phyloP scores from a whole-genome alignment of 768 basidiomycete genomes.

The Pulveroboletus sp. region DNA sequence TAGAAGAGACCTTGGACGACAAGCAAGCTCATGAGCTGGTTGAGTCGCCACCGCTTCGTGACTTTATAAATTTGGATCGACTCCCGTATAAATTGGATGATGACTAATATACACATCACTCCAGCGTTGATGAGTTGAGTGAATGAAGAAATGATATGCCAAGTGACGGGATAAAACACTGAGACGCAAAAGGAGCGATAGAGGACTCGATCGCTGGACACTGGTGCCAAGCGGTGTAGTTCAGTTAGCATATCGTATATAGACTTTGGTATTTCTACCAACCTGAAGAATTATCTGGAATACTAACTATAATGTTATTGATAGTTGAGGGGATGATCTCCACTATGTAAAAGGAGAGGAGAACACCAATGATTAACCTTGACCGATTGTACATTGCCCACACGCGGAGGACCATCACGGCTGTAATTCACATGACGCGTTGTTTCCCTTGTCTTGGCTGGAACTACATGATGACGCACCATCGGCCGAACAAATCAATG shows the following conservation, averaged over 20 bases:
- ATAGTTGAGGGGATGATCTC: too few species aligned
- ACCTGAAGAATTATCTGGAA: not conserved
- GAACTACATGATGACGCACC: not conserved
- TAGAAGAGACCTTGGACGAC: not conserved
- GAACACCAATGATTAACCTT: not conserved
- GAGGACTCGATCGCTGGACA: not conserved
- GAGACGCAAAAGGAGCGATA: not conserved
- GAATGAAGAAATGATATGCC: not conserved
- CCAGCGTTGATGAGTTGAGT: too few species aligned
- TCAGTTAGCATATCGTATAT: not conserved
- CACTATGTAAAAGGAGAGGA: not conserved
- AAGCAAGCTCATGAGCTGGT: not conserved
- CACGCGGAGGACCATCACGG: not conserved
- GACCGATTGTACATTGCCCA: not conserved
- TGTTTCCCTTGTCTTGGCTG: not conserved
- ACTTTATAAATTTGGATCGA: not conserved
- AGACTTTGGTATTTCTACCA: not conserved
- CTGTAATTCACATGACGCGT: not conserved
- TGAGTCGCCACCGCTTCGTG: not conserved
- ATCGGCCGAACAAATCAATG: not conserved
- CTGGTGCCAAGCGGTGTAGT: not conserved
- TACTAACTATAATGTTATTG: not conserved
- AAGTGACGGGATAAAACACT: not conserved
- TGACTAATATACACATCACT: not conserved
- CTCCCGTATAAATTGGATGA: not conserved